A percentile compares a stretch with the other conserved stretches of the same genome.
phyloP scores from a whole-genome alignment of 2,329 filamentous ascomycete species.

The Aschersonia sp. region DNA sequence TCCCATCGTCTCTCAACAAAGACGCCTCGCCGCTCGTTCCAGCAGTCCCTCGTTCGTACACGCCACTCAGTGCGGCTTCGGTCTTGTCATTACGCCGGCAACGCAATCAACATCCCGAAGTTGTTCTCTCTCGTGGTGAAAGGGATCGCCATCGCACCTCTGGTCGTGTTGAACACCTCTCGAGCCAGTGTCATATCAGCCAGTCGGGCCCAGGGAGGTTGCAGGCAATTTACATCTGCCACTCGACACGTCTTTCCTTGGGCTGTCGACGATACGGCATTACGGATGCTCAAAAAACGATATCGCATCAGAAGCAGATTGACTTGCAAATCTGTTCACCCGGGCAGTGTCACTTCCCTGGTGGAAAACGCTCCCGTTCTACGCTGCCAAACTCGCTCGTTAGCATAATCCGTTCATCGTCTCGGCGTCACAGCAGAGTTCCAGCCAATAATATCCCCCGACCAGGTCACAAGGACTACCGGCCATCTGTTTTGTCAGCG shows the following conservation, averaged over 20 bases:
- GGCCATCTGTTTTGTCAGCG: not conserved
- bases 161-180: too few species aligned
- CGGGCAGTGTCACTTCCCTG: constrained; percentile 5
- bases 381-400: not conserved
- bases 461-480: too few species aligned
- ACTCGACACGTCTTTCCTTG: not conserved
- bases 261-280: not conserved
- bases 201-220: not conserved
- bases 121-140: too few species aligned
- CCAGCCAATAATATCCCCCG: too few species aligned
- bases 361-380: constrained; percentile 11
- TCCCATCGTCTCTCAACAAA: constrained; percentile 17
- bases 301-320: not conserved
- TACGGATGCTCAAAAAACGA: not conserved
- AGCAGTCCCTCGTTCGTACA: constrained; percentile 21
- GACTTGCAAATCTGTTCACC: not conserved
- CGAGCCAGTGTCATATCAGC: too few species aligned
- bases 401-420: not conserved
- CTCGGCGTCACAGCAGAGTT: too few species aligned
- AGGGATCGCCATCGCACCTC: too few species aligned
- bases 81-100: too few species aligned
- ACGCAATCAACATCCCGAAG: too few species aligned
- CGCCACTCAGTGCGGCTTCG: constrained; percentile 7
- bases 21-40: constrained; percentile 22
- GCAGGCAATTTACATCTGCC: constrained; percentile 8